Conservation (phyloP, 2,329 filamentous ascomycete species). For the Gaeumannomyces sp. region DNA sequence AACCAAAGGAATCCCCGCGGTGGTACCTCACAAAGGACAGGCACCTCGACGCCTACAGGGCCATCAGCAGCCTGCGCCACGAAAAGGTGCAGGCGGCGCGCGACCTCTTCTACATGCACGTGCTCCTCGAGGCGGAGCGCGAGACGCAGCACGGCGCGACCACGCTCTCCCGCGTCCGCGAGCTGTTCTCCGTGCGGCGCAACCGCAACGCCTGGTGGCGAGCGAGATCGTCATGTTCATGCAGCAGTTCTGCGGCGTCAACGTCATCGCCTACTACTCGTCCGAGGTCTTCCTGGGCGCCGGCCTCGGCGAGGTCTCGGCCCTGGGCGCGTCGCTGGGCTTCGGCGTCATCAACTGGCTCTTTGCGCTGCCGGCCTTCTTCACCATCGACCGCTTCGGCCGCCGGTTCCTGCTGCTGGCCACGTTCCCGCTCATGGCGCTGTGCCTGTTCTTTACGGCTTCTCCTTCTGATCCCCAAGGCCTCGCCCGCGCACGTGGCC, state of each 20-base stretch:
- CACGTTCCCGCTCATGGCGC: slow-evolving; percentile 60
- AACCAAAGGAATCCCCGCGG: slow-evolving; percentile 36
- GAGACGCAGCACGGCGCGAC: slow-evolving; percentile 27
- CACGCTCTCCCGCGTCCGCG: slow-evolving; percentile 41
- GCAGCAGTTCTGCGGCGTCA: slow-evolving; percentile 46
- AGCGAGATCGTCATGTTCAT: slow-evolving; percentile 62
- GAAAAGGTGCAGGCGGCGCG: slow-evolving; percentile 8
- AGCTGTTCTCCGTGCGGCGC: slow-evolving; percentile 54
- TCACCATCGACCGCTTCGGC: slow-evolving; percentile 63
- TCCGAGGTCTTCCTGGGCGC: slow-evolving; percentile 55
- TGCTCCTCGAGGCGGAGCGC: slow-evolving; percentile 7
- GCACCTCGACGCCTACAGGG: slow-evolving; percentile 20
- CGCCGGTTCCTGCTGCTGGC: slow-evolving; percentile 56
- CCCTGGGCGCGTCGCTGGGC: slow-evolving; percentile 55
- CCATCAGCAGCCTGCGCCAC: slow-evolving; percentile 3
- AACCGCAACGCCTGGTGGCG: slow-evolving; percentile 55
- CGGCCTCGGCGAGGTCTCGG: slow-evolving; percentile 41
- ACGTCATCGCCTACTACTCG: slow-evolving; percentile 52
- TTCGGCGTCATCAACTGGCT: slow-evolving; percentile 61
- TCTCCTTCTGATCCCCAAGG: slow-evolving; percentile 37
- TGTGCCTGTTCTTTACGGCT: slow-evolving; percentile 42
- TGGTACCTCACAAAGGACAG: slow-evolving; percentile 44
- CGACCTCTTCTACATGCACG: slow-evolving; percentile 3
- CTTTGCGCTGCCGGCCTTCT: slow-evolving; percentile 56
- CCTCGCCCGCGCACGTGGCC: slow-evolving; percentile 31